phyloP scores from a whole-genome alignment of 2,329 filamentous ascomycete genomes.

The Xylariales sp. region DNA sequence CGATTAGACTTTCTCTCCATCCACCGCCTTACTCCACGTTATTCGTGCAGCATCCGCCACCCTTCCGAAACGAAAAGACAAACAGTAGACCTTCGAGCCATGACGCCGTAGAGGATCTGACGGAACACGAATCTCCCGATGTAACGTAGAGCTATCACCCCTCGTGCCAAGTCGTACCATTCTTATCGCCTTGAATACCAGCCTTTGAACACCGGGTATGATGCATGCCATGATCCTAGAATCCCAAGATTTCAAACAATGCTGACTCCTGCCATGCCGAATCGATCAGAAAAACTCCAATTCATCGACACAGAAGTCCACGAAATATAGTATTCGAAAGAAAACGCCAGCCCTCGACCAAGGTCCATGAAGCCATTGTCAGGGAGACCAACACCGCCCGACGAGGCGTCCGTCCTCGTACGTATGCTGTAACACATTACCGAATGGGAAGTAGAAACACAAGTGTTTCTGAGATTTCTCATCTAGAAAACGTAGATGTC shows the following conservation, averaged over 20 bases:
- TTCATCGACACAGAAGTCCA: not conserved
- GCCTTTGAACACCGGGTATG: too few relatives aligned
- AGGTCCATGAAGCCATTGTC: not conserved
- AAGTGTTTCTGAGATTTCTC: slow-evolving; percentile 9
- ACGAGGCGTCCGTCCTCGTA: too few relatives aligned
- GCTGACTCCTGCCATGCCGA: too few relatives aligned
- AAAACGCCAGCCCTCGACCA: slow-evolving; percentile 1
- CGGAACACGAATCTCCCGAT: not conserved
- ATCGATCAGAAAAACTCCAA: too few relatives aligned
- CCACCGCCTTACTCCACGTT: not conserved
- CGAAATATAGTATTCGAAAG: not conserved
- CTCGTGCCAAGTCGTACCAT: not conserved
- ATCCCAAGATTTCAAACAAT: too few relatives aligned
- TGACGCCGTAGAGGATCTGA: not conserved
- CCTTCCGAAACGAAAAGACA: not conserved
- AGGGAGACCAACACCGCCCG: too few relatives aligned
- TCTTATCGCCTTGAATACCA: too few relatives aligned
- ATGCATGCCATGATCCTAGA: too few relatives aligned
- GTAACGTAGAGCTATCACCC: not conserved
- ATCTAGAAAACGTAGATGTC: slow-evolving; percentile 11
- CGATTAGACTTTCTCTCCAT: not conserved
- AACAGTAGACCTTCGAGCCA: not conserved
- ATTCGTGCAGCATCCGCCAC: not conserved
- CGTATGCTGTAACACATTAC: slow-evolving; percentile 14
- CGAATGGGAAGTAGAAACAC: slow-evolving; percentile 10